Percentiles rank a stretch among this genome's conserved stretches.
Evolutionary conservation across 768 basidiomycete species (phyloP).

Genomic region (Chalciporus sphaerocephalus): DNA sequence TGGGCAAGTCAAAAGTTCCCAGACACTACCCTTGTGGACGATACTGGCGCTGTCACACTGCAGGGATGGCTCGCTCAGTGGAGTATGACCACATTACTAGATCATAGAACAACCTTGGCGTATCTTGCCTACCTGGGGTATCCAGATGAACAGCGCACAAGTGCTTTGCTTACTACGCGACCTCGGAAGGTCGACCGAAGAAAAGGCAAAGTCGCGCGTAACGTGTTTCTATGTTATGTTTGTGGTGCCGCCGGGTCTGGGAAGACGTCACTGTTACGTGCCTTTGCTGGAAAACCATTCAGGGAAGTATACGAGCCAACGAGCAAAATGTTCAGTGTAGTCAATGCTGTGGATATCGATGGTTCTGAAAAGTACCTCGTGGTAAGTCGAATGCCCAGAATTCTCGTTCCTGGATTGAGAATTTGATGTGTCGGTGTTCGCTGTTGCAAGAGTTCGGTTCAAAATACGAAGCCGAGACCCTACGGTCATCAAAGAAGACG

Average conservation of each 20-base stretch:
- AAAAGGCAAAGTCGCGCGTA: conserved; percentile 83
- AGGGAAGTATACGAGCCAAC: conserved; percentile 79
- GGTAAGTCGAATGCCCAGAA: conserved; percentile 52
- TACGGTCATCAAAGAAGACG: conserved; percentile 86
- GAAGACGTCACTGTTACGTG: conserved; percentile 82
- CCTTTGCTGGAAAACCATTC: conserved; percentile 83
- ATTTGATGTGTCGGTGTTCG: background rate
- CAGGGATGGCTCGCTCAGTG: conserved; percentile 98
- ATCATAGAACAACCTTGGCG: conserved; percentile 84
- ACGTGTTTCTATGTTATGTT: conserved; percentile 90
- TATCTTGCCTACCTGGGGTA: conserved; percentile 97
- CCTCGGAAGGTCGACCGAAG: conserved; percentile 81
- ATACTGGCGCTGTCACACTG: conserved; percentile 85
- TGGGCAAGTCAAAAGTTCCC: conserved; percentile 91
- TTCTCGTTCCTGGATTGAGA: background rate
- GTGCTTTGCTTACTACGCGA: conserved; percentile 79
- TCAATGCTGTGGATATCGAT: conserved; percentile 91
- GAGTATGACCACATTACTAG: conserved; percentile 98
- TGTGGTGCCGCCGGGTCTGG: conserved; percentile 95
- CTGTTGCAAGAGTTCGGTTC: conserved; percentile 98
- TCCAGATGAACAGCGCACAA: conserved; percentile 71
- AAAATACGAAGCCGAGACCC: conserved; percentile 86
- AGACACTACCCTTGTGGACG: conserved; percentile 83
- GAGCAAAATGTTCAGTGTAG: conserved; percentile 83
- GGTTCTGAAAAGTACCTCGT: conserved; percentile 96